Evolutionary conservation across 768 basidiomycete species (phyloP), one percentile per base, ranked within the genome.

Genomic region (Epithele typhae): DNA sequence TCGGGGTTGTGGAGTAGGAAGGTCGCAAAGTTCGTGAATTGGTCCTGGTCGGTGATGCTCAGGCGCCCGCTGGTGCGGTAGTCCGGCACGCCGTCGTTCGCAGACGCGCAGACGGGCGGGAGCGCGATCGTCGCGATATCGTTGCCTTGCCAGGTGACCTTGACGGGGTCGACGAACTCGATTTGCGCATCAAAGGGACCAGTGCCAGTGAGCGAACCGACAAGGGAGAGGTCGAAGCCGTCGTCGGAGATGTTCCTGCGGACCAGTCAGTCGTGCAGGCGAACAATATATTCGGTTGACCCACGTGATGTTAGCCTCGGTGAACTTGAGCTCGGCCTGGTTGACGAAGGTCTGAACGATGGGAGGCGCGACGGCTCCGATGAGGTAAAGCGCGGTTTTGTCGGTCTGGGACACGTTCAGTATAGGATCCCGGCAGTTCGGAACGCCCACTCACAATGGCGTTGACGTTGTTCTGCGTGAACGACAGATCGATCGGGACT

Each of bases 161-260:
- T 75, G 37, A 86, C 65, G 2, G 82, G 82, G 35, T 84, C 78
- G 12, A 69, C 66, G 57, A 87, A 88, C 12, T 75, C 74, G 40
- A 88, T 86, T 38, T 73, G 55, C 3, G 82, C 84, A 64, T 87
- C 84, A 41, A 88, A 69, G 18, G 85, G 84, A 0, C 85, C 85
- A 5, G 75, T 62, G 40, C 80, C 77, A 1, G 78, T 81, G 43
- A 84, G 59, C 11, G 81, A 78, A 12, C 82, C 83, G 18, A 67
- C 69, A 5, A 88, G 66, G 2, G 75, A 62, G 21, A 87, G 62
- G 58, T 81, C 75, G 55, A 87, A 87, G 2, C 85, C 85, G 2
- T 71, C 68, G 37, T 87, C 64, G 3, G 78, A 59, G 25, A 69
- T 45, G 50, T 64, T 64, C 14, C 64, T 64, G 23, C 3, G 39